Base-by-base conservation (phyloP, 805 yeast genomes). In the Cyberlindnera saturnus region DNA sequence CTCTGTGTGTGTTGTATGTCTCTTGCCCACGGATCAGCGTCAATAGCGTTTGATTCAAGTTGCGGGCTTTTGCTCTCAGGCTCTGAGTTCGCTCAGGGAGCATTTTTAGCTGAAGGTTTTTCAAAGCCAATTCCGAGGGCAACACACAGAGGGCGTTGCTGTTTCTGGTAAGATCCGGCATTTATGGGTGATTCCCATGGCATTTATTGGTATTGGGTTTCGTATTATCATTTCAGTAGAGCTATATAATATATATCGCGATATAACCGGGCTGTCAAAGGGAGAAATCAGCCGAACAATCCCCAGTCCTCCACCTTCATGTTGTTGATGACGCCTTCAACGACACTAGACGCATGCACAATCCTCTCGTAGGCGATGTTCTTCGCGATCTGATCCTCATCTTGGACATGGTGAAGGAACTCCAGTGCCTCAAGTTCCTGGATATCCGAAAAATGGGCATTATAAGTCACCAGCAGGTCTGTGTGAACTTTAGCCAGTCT, bases 391-490 rank as follows among this genome's bases (percentile, higher is more conserved):
- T 19, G 32, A 6, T 44, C 49, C 0, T 26, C 43, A 8, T 33
- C 34, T 16, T 32, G 39, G 23, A 16, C n/a, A 3, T 34, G 42
- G 14, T 42, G 38, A 1, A 50, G 23, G 19, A 35, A 33, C 13
- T 43, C 41, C 13, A 67, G 46, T 9, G 55, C 61, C 13, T 52
- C 45, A 6, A 64, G 40, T 32, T 64, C 64, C 1, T 56, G 52
- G 1, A 61, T 55, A 1, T 53, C 49, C 9, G 51, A 53, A 15
- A 77, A 54, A n/a, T 86, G 86, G 2, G 81, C 69, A 49, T 82
- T 82, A 53, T 75, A 69, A 3, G 84, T 71, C 13, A 85, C 57
- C 34, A 84, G 56, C 4, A 81, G 67, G 61, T 86, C 95, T 0
- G 90, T 80, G 3, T 64, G 64, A 1, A 65, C 76, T 39, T 69